These are phyloP conservation scores for Salix viminalis DNA, from an alignment of 345 rosid genomes.

Conservation along the genomic window DNA sequence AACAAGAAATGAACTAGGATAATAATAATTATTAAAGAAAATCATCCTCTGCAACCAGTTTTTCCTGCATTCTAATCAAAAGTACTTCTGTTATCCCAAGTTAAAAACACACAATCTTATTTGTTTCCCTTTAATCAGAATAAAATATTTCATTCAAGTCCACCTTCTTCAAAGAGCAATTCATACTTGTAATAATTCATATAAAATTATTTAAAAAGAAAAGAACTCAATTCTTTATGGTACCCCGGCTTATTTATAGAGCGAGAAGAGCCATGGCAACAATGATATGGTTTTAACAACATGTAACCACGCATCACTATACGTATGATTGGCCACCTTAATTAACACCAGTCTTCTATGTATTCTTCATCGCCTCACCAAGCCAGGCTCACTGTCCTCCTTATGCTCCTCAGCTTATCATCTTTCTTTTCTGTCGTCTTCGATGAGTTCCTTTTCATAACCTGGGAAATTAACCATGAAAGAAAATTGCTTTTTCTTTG, in stretches of 20 bases:
- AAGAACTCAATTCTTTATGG: neutral
- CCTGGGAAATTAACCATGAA: slow-evolving; percentile 13
- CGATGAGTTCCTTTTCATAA: slow-evolving; percentile 34
- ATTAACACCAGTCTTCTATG: too few species aligned
- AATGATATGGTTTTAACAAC: neutral
- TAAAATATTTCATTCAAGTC: too few species aligned
- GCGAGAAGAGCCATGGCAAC: neutral
- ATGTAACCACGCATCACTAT: neutral
- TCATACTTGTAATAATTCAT: neutral
- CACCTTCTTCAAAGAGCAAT: neutral
- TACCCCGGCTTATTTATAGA: neutral
- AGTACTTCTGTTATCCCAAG: too few species aligned
- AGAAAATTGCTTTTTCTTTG: neutral
- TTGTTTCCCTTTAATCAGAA: too few species aligned
- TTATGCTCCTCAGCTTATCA: slow-evolving; percentile 41
- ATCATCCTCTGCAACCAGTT: too few species aligned
- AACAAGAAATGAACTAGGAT: too few species aligned
- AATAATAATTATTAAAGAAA: too few species aligned
- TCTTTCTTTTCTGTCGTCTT: slow-evolving; percentile 33
- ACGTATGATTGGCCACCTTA: neutral
- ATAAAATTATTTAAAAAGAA: too few species aligned
- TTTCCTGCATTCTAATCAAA: too few species aligned
- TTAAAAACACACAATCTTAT: too few species aligned
- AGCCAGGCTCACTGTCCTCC: slow-evolving; percentile 52
- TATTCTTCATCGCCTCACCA: slow-evolving; percentile 38